Base-by-base conservation (phyloP, 2,329 filamentous ascomycete species). In the Exophiala phaeomuriformis region DNA sequence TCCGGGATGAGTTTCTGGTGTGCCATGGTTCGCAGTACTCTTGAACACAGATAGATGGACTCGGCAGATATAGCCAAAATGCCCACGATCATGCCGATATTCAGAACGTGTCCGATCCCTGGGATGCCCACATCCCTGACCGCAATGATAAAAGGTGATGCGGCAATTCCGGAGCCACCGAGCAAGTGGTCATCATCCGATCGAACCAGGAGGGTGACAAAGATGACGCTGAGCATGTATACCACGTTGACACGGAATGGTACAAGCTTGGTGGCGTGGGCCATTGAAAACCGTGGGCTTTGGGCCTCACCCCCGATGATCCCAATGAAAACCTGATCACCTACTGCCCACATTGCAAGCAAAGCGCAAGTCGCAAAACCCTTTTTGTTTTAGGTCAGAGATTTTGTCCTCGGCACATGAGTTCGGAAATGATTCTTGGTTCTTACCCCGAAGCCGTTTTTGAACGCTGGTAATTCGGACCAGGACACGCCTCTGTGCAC, bases 281-380 rank as follows among this genome's bases (percentile, higher is more conserved):
- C 65, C 56, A 71, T 65, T 4, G 68, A 69, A 36, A 63, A 67
- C 1, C 68, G 65, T 0, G 69, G 69, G n/a, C 56, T 65, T 47
- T 66, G 52, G 5, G 68, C 65, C 52, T 71, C 69, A 8, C 69
- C 69, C 8, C 63, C 68, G 47, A 69, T 62, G 43, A 70, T 64
- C 1, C 67, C 66, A 27, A 66, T 67, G 50, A 68, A 68, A 5
- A 65, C 64, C 35, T 69, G 64, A 49, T 68, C 61, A 27, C 66
- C 66, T 50, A 63, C 53, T 44, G 61, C 64, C 63, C 63, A 66
- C n/a, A 62, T 57, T 2, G 65, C 66, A 10, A 69, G 63, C 2
- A 67, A 41, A 6, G 63, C 62, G 28, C 61, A 61, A 19, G 64
- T 46, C 8, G 43, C 31, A 28, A 46, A 46, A 4, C 43, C 43